Evolutionary conservation across 2,329 filamentous ascomycete genomes (phyloP), one percentile per base, ranked within the genome.

Genomic region (Furcasterigmium sp.): DNA sequence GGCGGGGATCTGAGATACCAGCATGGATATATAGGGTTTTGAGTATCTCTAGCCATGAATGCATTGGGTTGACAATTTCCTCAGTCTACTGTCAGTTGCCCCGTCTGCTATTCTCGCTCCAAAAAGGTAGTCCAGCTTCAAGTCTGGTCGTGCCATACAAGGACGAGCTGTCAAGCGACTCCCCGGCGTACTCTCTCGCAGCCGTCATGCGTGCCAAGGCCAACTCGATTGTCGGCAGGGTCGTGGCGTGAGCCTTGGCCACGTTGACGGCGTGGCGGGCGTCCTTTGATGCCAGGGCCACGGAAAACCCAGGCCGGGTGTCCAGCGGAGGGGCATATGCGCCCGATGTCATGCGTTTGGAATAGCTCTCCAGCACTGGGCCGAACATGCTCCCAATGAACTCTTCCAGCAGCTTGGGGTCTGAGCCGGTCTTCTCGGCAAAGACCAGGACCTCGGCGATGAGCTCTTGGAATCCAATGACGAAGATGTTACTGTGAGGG

Each of bases 401-500:
- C 8, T 45, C 44, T 42, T 61, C 57, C 26, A 61, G 46, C 30
- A 51, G 49, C 3, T 45, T 45, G 4, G 46, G 48, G 4, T 51
- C 54, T 2, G 60, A 45, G 0, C 56, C 53, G 2, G 53, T 57
- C 40, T 57, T 59, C 15, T 61, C 59, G 3, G 57, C 57, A 26
- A 61, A 51, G 8, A 59, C 56, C 14, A 57, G 57, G 3, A 56
- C 56, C 41, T 61, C 57, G 5, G 52, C 52, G 0, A 61, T 46
- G 9, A 60, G 44, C 25, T 61, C 57, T 50, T 48, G 44, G 18
- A 53, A 46, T 10, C 44, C 45, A 25, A 53, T 46, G 34, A 51
- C 51, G 8, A 48, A 52, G 10, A 69, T 67, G 44, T 70, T 70
- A 19, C 61, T 63, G 37, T 17, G 9, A 30, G 7, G 21, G 5